Conservation (phyloP, 2,329 filamentous ascomycete genomes). For the Diaporthe capsici region DNA sequence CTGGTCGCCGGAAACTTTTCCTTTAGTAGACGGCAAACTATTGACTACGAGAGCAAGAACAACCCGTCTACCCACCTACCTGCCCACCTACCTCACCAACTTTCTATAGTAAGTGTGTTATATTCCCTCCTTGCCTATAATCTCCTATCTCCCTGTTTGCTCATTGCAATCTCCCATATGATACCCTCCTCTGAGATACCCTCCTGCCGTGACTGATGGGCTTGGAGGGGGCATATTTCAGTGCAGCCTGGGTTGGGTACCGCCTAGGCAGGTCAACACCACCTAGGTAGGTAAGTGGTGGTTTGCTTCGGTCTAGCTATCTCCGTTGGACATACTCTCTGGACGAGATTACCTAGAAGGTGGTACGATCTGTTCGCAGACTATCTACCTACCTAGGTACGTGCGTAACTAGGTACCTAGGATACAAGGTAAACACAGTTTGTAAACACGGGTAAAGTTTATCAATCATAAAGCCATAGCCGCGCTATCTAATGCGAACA, state of each 20-base stretch:
- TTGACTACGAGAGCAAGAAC: too few relatives aligned
- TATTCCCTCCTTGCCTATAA: too few relatives aligned
- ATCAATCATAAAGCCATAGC: background rate
- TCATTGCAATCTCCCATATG: too few relatives aligned
- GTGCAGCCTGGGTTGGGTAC: background rate
- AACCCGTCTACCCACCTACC: too few relatives aligned
- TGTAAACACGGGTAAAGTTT: background rate
- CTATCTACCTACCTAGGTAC: background rate
- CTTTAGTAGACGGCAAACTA: too few relatives aligned
- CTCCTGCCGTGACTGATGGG: background rate
- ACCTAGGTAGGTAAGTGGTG: background rate
- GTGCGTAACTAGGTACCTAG: background rate
- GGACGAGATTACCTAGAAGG: too few relatives aligned
- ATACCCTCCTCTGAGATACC: too few relatives aligned
- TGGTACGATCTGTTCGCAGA: background rate
- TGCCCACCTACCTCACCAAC: too few relatives aligned
- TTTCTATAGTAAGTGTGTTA: too few relatives aligned
- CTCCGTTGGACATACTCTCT: background rate
- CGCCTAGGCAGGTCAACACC: background rate
- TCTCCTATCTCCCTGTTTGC: too few relatives aligned
- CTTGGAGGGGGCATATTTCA: background rate
- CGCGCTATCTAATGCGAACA: background rate
- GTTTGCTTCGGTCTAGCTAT: too few relatives aligned
- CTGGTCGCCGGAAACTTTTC: too few relatives aligned
- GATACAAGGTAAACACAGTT: background rate